Percentiles rank a stretch among this genome's conserved stretches.
Conservation (phyloP, 2,329 filamentous ascomycete species). For the Penicillium hesseltinei region DNA sequence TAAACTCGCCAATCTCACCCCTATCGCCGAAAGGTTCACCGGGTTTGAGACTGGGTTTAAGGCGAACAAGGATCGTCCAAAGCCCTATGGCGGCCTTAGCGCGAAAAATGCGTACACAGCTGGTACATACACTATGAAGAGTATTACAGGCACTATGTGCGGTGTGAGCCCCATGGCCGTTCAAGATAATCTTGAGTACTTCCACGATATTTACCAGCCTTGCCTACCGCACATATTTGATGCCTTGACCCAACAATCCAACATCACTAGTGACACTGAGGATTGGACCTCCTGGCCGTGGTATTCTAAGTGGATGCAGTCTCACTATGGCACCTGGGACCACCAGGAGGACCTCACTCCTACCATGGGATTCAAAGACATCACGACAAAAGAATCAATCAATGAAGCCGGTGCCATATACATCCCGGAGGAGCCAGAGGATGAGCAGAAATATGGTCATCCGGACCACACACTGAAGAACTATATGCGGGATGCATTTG, state of each 20-base stretch:
- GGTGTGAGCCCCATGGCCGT: conserved; percentile 42
- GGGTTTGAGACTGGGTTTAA: conserved; percentile 22
- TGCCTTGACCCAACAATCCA: conserved; percentile 19
- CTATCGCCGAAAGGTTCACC: conserved; percentile 24
- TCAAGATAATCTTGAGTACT: conserved; percentile 44
- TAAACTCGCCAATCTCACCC: conserved; percentile 26
- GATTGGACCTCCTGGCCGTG: conserved; percentile 29
- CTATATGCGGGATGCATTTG: conserved; percentile 29
- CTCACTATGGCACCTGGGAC: conserved; percentile 30
- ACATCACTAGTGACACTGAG: conserved; percentile 14
- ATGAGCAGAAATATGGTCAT: conserved; percentile 26
- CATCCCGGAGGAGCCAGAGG: conserved; percentile 18
- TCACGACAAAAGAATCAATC: conserved; percentile 20
- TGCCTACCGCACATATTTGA: conserved; percentile 40
- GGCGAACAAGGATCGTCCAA: conserved; percentile 11
- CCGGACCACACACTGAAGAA: conserved; percentile 23
- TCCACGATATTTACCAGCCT: conserved; percentile 45
- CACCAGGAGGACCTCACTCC: conserved; percentile 28
- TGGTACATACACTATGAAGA: conserved; percentile 46
- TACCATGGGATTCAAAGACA: conserved; percentile 24
- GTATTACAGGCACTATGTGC: conserved; percentile 42
- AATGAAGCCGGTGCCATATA: conserved; percentile 20
- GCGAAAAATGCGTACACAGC: conserved; percentile 44
- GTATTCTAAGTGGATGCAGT: conserved; percentile 31
- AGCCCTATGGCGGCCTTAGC: conserved; percentile 40